Conservation (phyloP, 352 stramenopile genomes). For the Globisporangium irregulare region DNA sequence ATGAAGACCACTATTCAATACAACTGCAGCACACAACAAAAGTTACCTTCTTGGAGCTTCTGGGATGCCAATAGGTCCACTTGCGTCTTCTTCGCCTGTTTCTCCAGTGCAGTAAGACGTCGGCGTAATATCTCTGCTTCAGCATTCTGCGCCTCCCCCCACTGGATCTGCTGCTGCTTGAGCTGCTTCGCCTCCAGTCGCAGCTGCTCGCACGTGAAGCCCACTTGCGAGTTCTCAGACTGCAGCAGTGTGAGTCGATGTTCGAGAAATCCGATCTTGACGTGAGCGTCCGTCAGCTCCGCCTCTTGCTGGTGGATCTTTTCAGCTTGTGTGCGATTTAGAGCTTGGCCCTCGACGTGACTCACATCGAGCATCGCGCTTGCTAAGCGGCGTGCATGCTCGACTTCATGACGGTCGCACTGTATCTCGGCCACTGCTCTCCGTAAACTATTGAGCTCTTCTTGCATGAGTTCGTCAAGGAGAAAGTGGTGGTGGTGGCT, state of each 20-base stretch:
- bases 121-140: constrained; percentile 59
- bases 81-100: constrained; percentile 26
- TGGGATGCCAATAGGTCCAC: constrained; percentile 25
- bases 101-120: constrained; percentile 27
- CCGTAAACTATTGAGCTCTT: constrained; percentile 46
- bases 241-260: constrained; percentile 22
- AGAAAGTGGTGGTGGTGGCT: background rate
- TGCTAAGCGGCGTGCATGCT: constrained; percentile 25
- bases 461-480: constrained; percentile 38
- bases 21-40: background rate
- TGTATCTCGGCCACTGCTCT: constrained; percentile 38
- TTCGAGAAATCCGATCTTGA: constrained; percentile 22
- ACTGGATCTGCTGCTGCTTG: constrained; percentile 16
- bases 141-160: constrained; percentile 30
- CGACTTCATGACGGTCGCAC: constrained; percentile 29
- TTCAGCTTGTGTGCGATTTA: constrained; percentile 28
- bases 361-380: constrained; percentile 23
- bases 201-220: constrained; percentile 10
- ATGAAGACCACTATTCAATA: background rate
- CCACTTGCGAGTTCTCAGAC: constrained; percentile 15
- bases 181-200: constrained; percentile 23
- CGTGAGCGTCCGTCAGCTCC: constrained; percentile 24
- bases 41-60: constrained; percentile 20
- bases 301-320: constrained; percentile 32
- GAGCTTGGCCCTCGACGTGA: constrained; percentile 7